Evolutionary conservation across 1,284 basidiomycete genomes (phyloP).

Genomic region (Austroboletus niveus): DNA sequence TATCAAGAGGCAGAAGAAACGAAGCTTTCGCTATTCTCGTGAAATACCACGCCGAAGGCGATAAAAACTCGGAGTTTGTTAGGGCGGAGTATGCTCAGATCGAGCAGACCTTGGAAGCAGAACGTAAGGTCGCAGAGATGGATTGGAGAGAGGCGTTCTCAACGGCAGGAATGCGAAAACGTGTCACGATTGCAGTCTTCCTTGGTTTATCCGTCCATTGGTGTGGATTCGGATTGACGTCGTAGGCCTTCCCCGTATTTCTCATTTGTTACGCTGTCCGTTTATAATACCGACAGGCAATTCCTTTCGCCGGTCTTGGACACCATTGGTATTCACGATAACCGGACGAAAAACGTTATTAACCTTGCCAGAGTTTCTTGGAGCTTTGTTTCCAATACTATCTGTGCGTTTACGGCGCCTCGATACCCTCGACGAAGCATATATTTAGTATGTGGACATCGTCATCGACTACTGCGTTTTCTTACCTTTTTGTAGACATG

Average conservation of each 20-base stretch:
- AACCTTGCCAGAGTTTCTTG: too few species aligned
- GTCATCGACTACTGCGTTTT: too few species aligned
- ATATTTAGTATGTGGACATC: too few species aligned
- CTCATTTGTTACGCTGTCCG: neutral
- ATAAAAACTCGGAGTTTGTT: neutral
- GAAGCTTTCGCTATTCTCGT: neutral
- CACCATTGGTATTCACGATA: too few species aligned
- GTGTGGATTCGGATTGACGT: neutral
- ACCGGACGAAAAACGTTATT: too few species aligned
- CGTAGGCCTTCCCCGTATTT: neutral
- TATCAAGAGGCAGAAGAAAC: neutral
- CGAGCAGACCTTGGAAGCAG: neutral
- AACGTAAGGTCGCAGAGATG: neutral
- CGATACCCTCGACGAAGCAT: too few species aligned
- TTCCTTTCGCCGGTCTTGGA: too few species aligned
- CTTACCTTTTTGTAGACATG: constrained; percentile 1
- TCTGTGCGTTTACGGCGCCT: too few species aligned
- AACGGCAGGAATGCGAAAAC: neutral
- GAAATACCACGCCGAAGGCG: neutral
- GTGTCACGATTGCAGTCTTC: neutral
- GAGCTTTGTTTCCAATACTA: too few species aligned
- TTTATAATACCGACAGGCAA: too few species aligned
- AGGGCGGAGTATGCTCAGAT: neutral
- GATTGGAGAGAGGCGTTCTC: neutral
- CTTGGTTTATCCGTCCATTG: neutral